Evolutionary conservation across 305 asterid genomes (phyloP), one percentile per base, ranked within the genome.

Genomic region (Lippia alba): DNA sequence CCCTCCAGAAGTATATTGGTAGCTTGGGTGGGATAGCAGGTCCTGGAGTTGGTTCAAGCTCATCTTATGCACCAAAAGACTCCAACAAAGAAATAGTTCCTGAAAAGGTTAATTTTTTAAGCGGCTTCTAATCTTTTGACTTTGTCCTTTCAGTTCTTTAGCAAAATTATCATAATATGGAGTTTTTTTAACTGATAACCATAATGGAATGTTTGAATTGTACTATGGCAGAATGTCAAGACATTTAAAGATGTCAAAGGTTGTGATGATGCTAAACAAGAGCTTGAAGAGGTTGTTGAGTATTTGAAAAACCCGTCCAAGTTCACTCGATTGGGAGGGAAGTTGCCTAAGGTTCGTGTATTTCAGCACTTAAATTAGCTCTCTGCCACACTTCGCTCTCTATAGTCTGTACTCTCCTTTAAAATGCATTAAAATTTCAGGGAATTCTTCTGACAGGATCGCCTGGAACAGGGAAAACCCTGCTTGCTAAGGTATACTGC

Each of bases 191-290:
- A 51, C 69, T 65, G 33, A 6, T 10, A 39, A 36, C 41, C 41
- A 30, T 62, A n/a, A 67, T 40, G 58, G 55, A 36, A 36, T 36
- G 44, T 60, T 63, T 79, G 71, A 33, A 61, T 71, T 71, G 56
- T 75, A 74, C 60, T 65, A 39, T 66, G 78, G 74, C 92, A 94
- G 98, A 94, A 91, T 81, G 92, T 90, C 61, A 94, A 94, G 87
- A 94, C 98, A 41, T 94, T 94, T 75, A 94, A 94, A 87, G 99
- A 94, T 75, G 99, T 91, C 76, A 94, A 88, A 83, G 99, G 99
- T 64, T 94, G 99, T 76, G 99, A 94, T 86, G 99, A 94, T 87
- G 98, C 99, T 62, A 94, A 94, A 64, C 96, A 94, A 87, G 99
- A 94, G 91, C 99, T 94, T 63, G 99, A 87, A 87, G 98, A 94